Evolutionary conservation across 306 rosid species (phyloP), one percentile per base, ranked within the genome.

Genomic region (Rosa chinensis): DNA sequence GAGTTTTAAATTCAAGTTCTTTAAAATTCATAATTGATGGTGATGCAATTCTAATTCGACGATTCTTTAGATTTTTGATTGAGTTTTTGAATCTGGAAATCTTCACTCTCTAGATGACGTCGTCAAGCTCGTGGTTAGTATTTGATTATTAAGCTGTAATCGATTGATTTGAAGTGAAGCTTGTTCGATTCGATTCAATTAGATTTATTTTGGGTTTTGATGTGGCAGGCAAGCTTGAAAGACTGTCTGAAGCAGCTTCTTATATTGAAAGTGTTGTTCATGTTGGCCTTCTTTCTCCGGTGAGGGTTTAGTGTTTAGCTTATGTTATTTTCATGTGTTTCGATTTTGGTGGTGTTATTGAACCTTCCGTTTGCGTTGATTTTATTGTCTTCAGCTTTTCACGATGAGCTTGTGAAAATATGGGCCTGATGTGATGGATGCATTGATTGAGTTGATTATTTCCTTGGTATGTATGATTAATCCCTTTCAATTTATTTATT

Each of bases 371-470:
- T 71, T 66, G 70, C 37, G 25, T 76, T 68, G 55, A 10, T 82
- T 48, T 47, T 72, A 59, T 25, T 56, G 28, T 14, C 63, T 12
- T 72, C 89, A 95, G 99, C 48, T 91, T 75, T 91, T 86, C 12
- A 55, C 74, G 4, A 85, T 91, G 84, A 91, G 90, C 82, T 16
- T 95, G 87, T 95, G 98, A 98, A 82, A 85, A 25, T 25, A 80
- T 63, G 87, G 82, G 66, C 86, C 91, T 71, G 88, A 89, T 69
- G 90, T 92, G 42, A 90, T 92, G 92, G 98, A 92, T 84, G 95
- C 97, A 4, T 50, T 95, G 75, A 64, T 90, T 74, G 97, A 90
- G 45, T 85, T 92, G 49, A 87, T 95, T 7, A 48, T 83, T 53
- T 87, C 89, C 9, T 85, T 95, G 98, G 99, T 95, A 84, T 23